Evolutionary conservation across 2,329 filamentous ascomycete species (phyloP).

Genomic region (Xylaria sp.): DNA sequence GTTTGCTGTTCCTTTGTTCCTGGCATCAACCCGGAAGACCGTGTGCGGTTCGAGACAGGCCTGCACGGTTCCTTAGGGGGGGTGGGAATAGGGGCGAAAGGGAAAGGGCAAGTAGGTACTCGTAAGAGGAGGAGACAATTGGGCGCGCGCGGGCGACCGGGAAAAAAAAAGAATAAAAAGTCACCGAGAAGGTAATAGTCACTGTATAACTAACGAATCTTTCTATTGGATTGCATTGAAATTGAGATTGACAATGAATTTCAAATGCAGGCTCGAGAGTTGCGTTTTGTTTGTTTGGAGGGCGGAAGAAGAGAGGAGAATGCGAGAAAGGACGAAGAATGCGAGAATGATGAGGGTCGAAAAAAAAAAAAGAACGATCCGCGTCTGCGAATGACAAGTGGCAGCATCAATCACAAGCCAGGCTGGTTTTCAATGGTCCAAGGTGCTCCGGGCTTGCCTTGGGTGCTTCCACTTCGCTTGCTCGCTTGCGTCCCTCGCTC

Average conservation of each 20-base stretch:
- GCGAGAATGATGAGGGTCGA: background rate
- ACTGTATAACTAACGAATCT: too few species aligned
- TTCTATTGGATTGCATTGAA: background rate
- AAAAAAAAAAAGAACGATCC: background rate
- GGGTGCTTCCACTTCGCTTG: too few species aligned
- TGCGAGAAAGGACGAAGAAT: background rate
- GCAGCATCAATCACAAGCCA: slow-evolving; percentile 13
- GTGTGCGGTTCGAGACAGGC: slow-evolving; percentile 8
- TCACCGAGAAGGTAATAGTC: background rate
- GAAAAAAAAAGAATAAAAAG: too few species aligned
- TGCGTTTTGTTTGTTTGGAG: too few species aligned
- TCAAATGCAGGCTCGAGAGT: too few species aligned
- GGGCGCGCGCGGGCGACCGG: too few species aligned
- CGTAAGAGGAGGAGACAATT: too few species aligned
- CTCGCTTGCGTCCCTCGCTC: background rate
- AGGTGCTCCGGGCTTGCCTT: too few species aligned
- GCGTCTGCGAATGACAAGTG: slow-evolving; percentile 13
- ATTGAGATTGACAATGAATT: too few species aligned
- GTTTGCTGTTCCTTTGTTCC: slow-evolving; percentile 7
- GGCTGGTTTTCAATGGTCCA: background rate
- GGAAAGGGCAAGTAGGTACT: background rate
- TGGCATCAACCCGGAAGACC: slow-evolving; percentile 7
- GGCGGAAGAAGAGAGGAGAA: background rate
- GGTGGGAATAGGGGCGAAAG: slow-evolving; percentile 4
- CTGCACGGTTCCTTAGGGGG: background rate